Evolutionary conservation across 192 early-diverging fungal genomes (phyloP).

Genomic region (Nowakowskiella sp.): DNA sequence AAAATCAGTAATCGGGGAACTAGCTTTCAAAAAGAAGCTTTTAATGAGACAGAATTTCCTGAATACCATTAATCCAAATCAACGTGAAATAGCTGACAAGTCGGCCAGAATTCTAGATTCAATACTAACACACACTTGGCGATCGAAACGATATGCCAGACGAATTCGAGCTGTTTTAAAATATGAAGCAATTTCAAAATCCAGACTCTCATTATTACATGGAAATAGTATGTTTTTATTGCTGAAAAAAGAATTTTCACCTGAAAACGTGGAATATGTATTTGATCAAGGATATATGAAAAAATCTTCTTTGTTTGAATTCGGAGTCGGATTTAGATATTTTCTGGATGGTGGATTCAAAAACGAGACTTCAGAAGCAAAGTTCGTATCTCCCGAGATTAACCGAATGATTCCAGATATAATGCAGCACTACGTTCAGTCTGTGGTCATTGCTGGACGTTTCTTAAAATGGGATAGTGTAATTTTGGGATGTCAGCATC

Average conservation of each 20-base stretch:
- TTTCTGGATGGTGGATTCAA: too few relatives aligned
- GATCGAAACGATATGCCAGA: constrained; percentile 18
- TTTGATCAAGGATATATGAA: too few relatives aligned
- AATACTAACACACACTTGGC: constrained; percentile 20
- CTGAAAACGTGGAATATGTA: neutral
- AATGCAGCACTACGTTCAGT: constrained; percentile 34
- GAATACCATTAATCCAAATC: too few relatives aligned
- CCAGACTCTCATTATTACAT: constrained; percentile 10
- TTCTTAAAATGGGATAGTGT: constrained; percentile 22
- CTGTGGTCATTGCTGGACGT: constrained; percentile 27
- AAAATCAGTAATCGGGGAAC: too few relatives aligned
- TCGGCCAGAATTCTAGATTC: constrained; percentile 25
- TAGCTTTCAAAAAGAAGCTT: too few relatives aligned
- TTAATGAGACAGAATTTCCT: too few relatives aligned
- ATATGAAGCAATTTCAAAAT: constrained; percentile 18
- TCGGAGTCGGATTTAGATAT: too few relatives aligned
- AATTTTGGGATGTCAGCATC: constrained; percentile 10
- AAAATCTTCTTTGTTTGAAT: too few relatives aligned
- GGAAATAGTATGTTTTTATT: constrained; percentile 18
- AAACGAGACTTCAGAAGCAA: constrained; percentile 14
- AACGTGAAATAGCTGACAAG: constrained; percentile 34
- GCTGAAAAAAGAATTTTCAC: constrained; percentile 13
- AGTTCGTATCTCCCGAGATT: constrained; percentile 8
- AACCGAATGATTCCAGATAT: constrained; percentile 19
- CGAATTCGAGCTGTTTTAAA: constrained; percentile 18